Evolutionary conservation across 1,139 yeast genomes (phyloP), one percentile per base, ranked within the genome.

Genomic region (Candida tropicalis): DNA sequence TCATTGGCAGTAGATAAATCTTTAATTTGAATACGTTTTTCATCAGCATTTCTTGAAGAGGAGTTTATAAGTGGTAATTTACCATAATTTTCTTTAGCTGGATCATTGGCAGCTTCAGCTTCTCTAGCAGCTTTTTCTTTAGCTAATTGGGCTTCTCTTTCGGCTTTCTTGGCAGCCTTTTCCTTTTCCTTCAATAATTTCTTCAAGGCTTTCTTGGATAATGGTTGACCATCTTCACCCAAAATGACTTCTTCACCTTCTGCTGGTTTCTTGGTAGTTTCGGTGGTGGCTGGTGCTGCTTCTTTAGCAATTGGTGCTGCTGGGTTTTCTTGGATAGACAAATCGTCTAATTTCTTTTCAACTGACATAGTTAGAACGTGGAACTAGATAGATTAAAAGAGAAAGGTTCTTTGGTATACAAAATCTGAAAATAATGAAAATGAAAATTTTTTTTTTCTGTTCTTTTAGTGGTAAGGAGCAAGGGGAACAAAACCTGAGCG

Each of bases 191-290:
- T 93, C 64, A 88, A 95, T 50, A 93, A 79, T 73, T 93, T 93
- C 77, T 93, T 93, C 58, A 93, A 75, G 2, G 97, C 99, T 65
- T 90, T 93, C 70, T 93, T 93, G 49, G 97, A 88, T 57, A 93
- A 74, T 41, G 99, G 99, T 69, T 83, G 87, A 35, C 99, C 99
- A 65, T 93, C 97, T 66, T 80, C 85, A 24, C 87, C 86, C 47
- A 80, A 66, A 39, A 75, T 56, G n/a, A 70, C 74, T 42, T 61
- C 64, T 39, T 55, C 68, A 26, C 40, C 40, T 29, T 37, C 40
- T 20, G 24, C 40, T 10, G 26, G 15, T 4, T 13, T 13, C 3
- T 16, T 15, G 11, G 4, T 15, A 17, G 35, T 16, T 28, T 29
- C 39, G 16, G 39, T 28, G 7, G 40, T 29, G 16, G 44, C 41